Evolutionary conservation across 805 yeast genomes (phyloP), one percentile per base, ranked within the genome.

Genomic region (Brettanomyces naardenensis): DNA sequence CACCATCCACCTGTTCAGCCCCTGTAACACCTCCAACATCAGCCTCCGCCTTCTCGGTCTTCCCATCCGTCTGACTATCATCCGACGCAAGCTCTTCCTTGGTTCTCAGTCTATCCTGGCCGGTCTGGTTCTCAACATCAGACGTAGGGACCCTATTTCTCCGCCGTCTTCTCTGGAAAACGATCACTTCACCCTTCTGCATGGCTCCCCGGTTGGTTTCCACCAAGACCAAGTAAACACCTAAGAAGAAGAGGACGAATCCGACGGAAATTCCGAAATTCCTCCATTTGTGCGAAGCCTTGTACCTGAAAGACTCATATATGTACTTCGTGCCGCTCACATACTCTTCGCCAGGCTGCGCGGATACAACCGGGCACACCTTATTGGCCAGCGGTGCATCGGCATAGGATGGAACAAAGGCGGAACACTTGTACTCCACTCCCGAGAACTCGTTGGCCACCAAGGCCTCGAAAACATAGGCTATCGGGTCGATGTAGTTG

Each of bases 101-200:
- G 47, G 71, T 75, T 47, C 59, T 68, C 51, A 73, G 44, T 44
- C 68, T 68, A 35, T 54, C 63, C 52, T 76, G 60, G 36, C 73
- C 62, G 3, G 70, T 59, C n/a, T n/a, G n/a, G n/a, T n/a, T n/a
- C n/a, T n/a, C n/a, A n/a, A n/a, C n/a, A n/a, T n/a, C n/a, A n/a
- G n/a, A n/a, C n/a, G n/a, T n/a, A n/a, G n/a, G n/a, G n/a, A n/a
- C n/a, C n/a, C n/a, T n/a, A n/a, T n/a, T n/a, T n/a, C n/a, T n/a
- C n/a, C n/a, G n/a, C n/a, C n/a, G n/a, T n/a, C n/a, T n/a, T 33
- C 60, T 58, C 51, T 73, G 77, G 65, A 75, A 80, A 19, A 81
- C 66, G 43, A 79, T 59, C 23, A 80, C 66, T 57, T 81, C 89
- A 65, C 89, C 89, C 59, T 75, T 75, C 56, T 76, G 83, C 64